A percentile compares a stretch with the other conserved stretches of the same genome.
Evolutionary conservation across 2,329 filamentous ascomycete species (phyloP).

Genomic region (Tetracladium maxilliforme): DNA sequence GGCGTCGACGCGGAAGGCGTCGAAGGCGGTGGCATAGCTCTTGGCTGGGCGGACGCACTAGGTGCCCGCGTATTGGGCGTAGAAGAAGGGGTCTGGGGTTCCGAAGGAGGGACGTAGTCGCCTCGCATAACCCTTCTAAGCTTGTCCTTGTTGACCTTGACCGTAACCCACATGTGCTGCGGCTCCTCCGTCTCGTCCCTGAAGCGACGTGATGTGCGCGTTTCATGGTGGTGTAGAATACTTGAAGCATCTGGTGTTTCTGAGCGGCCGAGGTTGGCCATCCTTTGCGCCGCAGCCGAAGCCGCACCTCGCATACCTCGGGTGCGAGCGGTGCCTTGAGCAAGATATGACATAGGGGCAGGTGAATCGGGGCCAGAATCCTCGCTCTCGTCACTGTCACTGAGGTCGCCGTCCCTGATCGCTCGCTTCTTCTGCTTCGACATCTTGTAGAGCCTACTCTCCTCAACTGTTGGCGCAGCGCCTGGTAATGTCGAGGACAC

Average conservation of each 20-base stretch:
- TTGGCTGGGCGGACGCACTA: conserved; percentile 31
- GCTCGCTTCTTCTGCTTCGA: conserved; percentile 39
- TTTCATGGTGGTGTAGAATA: conserved; percentile 58
- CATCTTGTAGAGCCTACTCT: conserved; percentile 72
- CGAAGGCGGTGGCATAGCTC: conserved; percentile 37
- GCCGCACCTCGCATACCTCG: conserved; percentile 83
- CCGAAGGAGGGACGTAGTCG: conserved; percentile 24
- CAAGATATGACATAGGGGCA: conserved; percentile 54
- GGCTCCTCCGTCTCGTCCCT: conserved; percentile 56
- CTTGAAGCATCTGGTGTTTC: conserved; percentile 72
- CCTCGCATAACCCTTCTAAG: conserved; percentile 49
- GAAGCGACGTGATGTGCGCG: conserved; percentile 46
- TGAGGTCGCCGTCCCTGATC: conserved; percentile 47
- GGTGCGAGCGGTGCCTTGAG: conserved; percentile 65
- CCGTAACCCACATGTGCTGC: conserved; percentile 54
- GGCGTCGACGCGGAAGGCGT: conserved; percentile 9
- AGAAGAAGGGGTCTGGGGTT: conserved; percentile 25
- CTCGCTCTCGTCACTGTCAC: conserved; percentile 85
- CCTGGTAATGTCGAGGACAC: conserved; percentile 89
- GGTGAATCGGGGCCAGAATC: conserved; percentile 81
- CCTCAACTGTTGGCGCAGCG: conserved; percentile 64
- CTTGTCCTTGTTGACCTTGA: conserved; percentile 60
- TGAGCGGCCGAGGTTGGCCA: conserved; percentile 69
- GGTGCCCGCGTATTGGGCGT: conserved; percentile 26
- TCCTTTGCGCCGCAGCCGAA: conserved; percentile 71